Percentiles rank a stretch among this genome's conserved stretches.
Evolutionary conservation across 225 moss, liverwort and hornwort species (phyloP).

Genomic region (Anthoceros angustus): DNA sequence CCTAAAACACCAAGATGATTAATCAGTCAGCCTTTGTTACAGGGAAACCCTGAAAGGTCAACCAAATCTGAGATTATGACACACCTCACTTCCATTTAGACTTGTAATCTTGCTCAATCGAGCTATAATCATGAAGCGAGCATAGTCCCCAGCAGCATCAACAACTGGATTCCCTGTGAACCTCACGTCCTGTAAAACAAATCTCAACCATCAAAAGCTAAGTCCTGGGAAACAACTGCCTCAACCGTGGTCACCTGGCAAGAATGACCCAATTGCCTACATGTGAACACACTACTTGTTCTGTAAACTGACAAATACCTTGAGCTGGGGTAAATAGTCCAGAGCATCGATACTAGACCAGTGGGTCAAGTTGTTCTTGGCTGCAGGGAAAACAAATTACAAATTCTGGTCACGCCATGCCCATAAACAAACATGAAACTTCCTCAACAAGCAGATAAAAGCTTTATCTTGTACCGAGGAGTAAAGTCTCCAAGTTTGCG

Average conservation of each 20-base stretch:
- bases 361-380: slow-evolving; percentile 57
- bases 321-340: slow-evolving; percentile 59
- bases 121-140: slow-evolving; percentile 81
- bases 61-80: slow-evolving; percentile 4
- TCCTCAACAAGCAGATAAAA: too few species aligned
- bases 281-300: too few species aligned
- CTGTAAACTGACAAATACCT: slow-evolving; percentile 22
- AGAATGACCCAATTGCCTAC: too few species aligned
- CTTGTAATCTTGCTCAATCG: slow-evolving; percentile 61
- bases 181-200: slow-evolving; percentile 52
- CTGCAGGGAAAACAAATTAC: slow-evolving; percentile 27
- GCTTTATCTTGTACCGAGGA: background rate
- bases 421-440: too few species aligned
- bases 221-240: background rate
- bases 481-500: background rate
- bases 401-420: background rate
- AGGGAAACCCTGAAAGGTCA: background rate
- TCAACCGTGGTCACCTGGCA: too few species aligned
- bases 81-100: slow-evolving; percentile 89
- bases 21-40: background rate
- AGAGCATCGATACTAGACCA: slow-evolving; percentile 71
- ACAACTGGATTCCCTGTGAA: slow-evolving; percentile 76
- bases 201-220: background rate
- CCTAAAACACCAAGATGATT: slow-evolving; percentile 34
- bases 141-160: slow-evolving; percentile 24